phyloP scores from a whole-genome alignment of 345 rosid genomes.

The Aquilaria malaccensis region DNA sequence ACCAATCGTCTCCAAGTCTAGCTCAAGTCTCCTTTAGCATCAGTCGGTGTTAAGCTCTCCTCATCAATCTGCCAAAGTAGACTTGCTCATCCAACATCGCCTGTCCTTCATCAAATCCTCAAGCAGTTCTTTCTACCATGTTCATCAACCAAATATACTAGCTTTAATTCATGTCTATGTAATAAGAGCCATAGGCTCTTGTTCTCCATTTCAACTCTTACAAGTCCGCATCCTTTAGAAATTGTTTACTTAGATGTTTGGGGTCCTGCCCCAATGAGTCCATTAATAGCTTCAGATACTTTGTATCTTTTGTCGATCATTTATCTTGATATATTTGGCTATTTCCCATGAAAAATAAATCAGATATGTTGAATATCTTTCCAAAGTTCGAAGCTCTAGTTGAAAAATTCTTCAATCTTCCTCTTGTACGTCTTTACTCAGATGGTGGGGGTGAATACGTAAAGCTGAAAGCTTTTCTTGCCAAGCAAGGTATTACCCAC shows the following conservation, averaged over 20 bases:
- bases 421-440: not conserved
- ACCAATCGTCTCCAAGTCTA: too few relatives aligned
- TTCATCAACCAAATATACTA: too few relatives aligned
- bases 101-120: too few relatives aligned
- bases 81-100: too few relatives aligned
- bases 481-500: not conserved
- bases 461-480: not conserved
- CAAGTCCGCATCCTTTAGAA: not conserved
- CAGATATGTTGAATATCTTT: not conserved
- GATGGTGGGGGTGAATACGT: not conserved
- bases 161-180: too few relatives aligned
- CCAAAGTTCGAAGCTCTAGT: not conserved
- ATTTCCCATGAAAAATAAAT: not conserved
- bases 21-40: too few relatives aligned
- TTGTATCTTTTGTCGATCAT: not conserved
- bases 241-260: not conserved
- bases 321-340: not conserved
- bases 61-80: too few relatives aligned
- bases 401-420: not conserved
- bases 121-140: too few relatives aligned
- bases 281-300: not conserved
- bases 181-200: too few relatives aligned
- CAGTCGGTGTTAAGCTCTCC: too few relatives aligned
- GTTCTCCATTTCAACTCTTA: not conserved
- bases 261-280: not conserved